A percentile compares a stretch with the other conserved stretches of the same genome.
Conservation (phyloP, 2,329 filamentous ascomycete species). For the Decorospora gaudefroyi region DNA sequence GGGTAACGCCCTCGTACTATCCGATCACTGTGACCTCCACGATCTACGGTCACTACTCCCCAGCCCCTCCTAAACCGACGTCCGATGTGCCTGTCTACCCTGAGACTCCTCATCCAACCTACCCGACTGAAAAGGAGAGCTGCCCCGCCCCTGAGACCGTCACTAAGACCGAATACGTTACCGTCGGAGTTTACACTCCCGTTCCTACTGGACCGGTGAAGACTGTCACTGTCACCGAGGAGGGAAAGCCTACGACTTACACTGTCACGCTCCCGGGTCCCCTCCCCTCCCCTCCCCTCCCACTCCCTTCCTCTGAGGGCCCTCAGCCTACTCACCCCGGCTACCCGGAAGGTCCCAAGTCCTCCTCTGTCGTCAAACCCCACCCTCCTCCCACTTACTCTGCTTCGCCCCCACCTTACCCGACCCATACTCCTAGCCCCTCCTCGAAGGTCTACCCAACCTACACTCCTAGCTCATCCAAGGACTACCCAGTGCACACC, state of each 20-base stretch:
- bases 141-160: slow-evolving; percentile 40
- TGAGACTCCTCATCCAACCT: neutral
- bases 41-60: slow-evolving; percentile 29
- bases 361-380: slow-evolving; percentile 5
- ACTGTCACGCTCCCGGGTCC: slow-evolving; percentile 11
- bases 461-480: neutral
- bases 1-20: slow-evolving; percentile 44
- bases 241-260: neutral
- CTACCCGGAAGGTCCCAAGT: slow-evolving; percentile 18
- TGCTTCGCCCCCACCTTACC: slow-evolving; percentile 27
- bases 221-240: slow-evolving; percentile 36
- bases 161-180: slow-evolving; percentile 24
- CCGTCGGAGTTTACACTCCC: slow-evolving; percentile 16
- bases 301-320: slow-evolving; percentile 6
- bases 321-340: slow-evolving; percentile 13
- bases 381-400: slow-evolving; percentile 12
- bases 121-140: too few relatives aligned
- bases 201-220: slow-evolving; percentile 23
- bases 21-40: slow-evolving; percentile 38
- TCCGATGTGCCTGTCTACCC: slow-evolving; percentile 8
- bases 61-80: slow-evolving; percentile 22
- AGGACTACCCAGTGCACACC: slow-evolving; percentile 1
- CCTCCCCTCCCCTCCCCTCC: slow-evolving; percentile 13
- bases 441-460: slow-evolving; percentile 2
- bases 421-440: slow-evolving; percentile 14